phyloP scores from a whole-genome alignment of 441 rosid species.

The Geranium incanum region DNA sequence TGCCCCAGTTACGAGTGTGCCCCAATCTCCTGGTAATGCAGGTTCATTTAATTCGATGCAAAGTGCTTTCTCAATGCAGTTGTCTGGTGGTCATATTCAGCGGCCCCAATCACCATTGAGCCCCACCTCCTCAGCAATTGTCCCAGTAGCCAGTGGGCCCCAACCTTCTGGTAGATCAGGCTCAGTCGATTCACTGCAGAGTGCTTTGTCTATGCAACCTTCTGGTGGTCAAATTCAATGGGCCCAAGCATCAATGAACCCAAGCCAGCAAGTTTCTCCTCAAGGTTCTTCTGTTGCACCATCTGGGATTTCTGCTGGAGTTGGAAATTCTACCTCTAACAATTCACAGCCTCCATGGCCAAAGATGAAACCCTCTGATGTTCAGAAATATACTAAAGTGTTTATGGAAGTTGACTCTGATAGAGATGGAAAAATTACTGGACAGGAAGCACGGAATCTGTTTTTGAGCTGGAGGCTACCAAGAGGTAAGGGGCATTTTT shows the following conservation, averaged over 20 bases:
- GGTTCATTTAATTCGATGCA: constrained; percentile 62
- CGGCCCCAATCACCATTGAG: constrained; percentile 40
- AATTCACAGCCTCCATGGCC: constrained; percentile 63
- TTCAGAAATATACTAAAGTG: constrained; percentile 81
- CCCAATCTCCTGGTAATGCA: constrained; percentile 51
- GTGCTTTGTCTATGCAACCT: constrained; percentile 52
- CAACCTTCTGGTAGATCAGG: constrained; percentile 55
- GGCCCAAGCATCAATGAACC: constrained; percentile 39
- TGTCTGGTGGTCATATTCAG: constrained; percentile 52
- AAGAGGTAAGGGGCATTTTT: constrained; percentile 49
- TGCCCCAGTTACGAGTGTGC: constrained; percentile 40
- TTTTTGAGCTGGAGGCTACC: constrained; percentile 96
- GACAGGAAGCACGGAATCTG: constrained; percentile 83
- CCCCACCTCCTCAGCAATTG: constrained; percentile 37
- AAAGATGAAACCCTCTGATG: constrained; percentile 77
- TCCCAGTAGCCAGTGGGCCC: constrained; percentile 39
- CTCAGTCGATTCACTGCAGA: constrained; percentile 62
- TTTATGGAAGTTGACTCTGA: constrained; percentile 87
- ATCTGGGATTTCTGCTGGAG: constrained; percentile 46
- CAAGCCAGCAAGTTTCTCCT: constrained; percentile 43
- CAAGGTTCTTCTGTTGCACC: constrained; percentile 42
- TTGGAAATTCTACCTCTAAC: constrained; percentile 45
- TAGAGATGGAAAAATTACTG: constrained; percentile 87
- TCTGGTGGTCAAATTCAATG: constrained; percentile 49
- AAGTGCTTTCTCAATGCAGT: constrained; percentile 49